Percentiles rank a stretch among this genome's conserved stretches.
phyloP scores from a whole-genome alignment of 1,139 yeast species.

The Yamadazyma kanchanaburiensis region DNA sequence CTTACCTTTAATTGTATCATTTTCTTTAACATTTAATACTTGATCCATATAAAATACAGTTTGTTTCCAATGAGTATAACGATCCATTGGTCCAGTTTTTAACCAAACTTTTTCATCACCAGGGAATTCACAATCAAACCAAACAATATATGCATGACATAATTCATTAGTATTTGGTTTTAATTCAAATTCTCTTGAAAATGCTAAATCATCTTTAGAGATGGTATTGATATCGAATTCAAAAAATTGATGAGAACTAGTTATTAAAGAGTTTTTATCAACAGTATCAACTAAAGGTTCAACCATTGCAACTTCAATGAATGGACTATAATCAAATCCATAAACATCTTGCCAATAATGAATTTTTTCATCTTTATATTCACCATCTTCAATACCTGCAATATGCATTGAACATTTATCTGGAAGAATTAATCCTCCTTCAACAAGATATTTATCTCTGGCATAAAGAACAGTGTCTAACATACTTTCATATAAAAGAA shows the following conservation, averaged over 20 bases:
- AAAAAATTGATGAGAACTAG: conserved; percentile 66
- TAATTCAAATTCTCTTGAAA: conserved; percentile 62
- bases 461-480: conserved; percentile 94
- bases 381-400: conserved; percentile 94
- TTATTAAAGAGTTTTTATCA: conserved; percentile 71
- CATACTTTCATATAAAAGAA: conserved; percentile 94
- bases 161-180: conserved; percentile 75
- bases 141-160: conserved; percentile 85
- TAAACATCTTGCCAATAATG: conserved; percentile 96
- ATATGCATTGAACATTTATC: conserved; percentile 88
- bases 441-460: conserved; percentile 83
- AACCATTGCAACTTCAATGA: conserved; percentile 70
- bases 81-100: conserved; percentile 79
- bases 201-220: conserved; percentile 76
- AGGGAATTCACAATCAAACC: conserved; percentile 92
- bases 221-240: conserved; percentile 91
- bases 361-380: conserved; percentile 88
- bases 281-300: conserved; percentile 97
- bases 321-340: conserved; percentile 88
- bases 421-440: conserved; percentile 91
- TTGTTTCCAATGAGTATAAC: conserved; percentile 95
- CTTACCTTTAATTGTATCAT: conserved; percentile 70
- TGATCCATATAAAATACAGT: conserved; percentile 89
- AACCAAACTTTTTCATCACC: conserved; percentile 61
- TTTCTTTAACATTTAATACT: conserved; percentile 73